Conservation (phyloP, 768 basidiomycete species). For the Pisolithus tinctorius region DNA sequence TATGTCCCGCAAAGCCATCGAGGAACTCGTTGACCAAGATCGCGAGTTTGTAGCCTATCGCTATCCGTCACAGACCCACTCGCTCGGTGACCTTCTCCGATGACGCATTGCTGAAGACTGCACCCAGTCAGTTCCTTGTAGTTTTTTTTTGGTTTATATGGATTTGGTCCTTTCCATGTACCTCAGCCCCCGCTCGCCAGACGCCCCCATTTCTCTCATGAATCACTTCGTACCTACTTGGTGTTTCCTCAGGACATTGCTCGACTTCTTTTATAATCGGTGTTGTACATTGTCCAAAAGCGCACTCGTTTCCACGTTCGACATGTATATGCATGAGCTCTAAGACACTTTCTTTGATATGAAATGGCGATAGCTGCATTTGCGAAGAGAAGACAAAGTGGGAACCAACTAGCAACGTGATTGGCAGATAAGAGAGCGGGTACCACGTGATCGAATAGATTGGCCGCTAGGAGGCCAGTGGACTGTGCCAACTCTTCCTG, state of each 20-base stretch:
- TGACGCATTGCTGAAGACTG: conserved; percentile 16
- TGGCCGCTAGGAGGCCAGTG: too few relatives aligned
- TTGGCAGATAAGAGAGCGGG: not conserved
- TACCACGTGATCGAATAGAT: conserved; percentile 12
- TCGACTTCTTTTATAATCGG: conserved; percentile 3
- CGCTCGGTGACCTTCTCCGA: conserved; percentile 52
- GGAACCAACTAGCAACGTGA: not conserved
- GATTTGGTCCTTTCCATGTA: conserved; percentile 11
- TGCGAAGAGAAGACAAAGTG: too few relatives aligned
- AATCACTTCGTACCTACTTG: conserved; percentile 11
- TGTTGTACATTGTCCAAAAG: conserved; percentile 4
- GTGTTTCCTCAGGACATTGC: conserved; percentile 20
- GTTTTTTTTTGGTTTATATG: conserved; percentile 9
- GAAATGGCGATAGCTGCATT: too few relatives aligned
- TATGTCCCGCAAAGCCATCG: conserved; percentile 63
- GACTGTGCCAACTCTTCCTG: too few relatives aligned
- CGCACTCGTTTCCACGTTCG: conserved; percentile 6
- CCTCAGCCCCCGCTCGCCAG: too few relatives aligned
- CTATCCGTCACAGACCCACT: conserved; percentile 73
- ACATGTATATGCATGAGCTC: conserved; percentile 20
- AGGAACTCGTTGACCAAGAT: conserved; percentile 80
- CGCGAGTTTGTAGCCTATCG: conserved; percentile 81
- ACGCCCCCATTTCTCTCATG: too few relatives aligned
- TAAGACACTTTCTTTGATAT: not conserved
- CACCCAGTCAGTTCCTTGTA: conserved; percentile 8